Percentiles rank a stretch among this genome's conserved stretches.
Conservation (phyloP, 2,329 filamentous ascomycete species). For the Rutstroemia sp. region DNA sequence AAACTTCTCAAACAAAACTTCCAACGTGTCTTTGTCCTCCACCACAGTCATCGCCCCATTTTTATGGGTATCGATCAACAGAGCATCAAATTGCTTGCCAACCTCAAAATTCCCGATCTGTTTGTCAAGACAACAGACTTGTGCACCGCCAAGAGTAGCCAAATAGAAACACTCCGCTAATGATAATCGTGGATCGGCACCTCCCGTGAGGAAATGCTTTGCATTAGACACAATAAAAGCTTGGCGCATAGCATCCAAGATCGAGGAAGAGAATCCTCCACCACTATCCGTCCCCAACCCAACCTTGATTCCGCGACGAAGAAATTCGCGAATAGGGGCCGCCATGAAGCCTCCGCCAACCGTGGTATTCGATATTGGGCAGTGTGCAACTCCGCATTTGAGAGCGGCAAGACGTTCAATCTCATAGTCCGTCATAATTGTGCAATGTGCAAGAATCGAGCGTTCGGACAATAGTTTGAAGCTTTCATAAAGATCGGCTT, state of each 20-base stretch:
- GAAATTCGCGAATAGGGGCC: slow-evolving; percentile 50
- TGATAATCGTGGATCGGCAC: slow-evolving; percentile 25
- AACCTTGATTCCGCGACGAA: slow-evolving; percentile 53
- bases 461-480: slow-evolving; percentile 47
- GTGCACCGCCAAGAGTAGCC: slow-evolving; percentile 43
- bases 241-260: slow-evolving; percentile 51
- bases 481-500: slow-evolving; percentile 51
- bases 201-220: slow-evolving; percentile 35
- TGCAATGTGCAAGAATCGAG: slow-evolving; percentile 61
- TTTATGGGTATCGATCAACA: slow-evolving; percentile 76
- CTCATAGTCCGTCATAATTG: slow-evolving; percentile 51
- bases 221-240: slow-evolving; percentile 44
- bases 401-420: slow-evolving; percentile 38
- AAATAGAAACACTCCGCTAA: slow-evolving; percentile 36
- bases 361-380: slow-evolving; percentile 57
- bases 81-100: slow-evolving; percentile 83
- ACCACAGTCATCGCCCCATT: slow-evolving; percentile 10
- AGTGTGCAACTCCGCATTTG: slow-evolving; percentile 54
- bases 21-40: slow-evolving; percentile 10
- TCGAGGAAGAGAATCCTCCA: slow-evolving; percentile 53
- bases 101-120: slow-evolving; percentile 72
- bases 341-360: slow-evolving; percentile 56
- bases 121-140: slow-evolving; percentile 48
- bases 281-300: slow-evolving; percentile 59
- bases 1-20: slow-evolving; percentile 67